Evolutionary conservation across 805 yeast species (phyloP).

Genomic region (Saturnispora kantuleensis): DNA sequence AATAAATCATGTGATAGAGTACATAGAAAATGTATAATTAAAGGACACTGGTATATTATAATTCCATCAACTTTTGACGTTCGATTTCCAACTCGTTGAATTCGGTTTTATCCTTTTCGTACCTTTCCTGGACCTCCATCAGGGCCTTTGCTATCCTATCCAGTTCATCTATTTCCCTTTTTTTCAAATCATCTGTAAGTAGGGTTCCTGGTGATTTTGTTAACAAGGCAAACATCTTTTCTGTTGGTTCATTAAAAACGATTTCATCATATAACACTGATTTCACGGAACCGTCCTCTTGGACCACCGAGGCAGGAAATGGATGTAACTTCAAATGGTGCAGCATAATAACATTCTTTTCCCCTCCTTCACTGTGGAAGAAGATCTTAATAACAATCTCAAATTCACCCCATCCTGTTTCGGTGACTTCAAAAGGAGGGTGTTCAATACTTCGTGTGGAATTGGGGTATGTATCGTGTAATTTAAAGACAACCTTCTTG

Average conservation of each 20-base stretch:
- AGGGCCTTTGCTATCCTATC: constrained; percentile 38
- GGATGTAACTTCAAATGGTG: constrained; percentile 93
- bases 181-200: constrained; percentile 30
- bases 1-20: constrained; percentile 1
- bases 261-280: constrained; percentile 75
- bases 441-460: constrained; percentile 76
- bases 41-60: constrained; percentile 3
- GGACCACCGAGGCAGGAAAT: constrained; percentile 27
- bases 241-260: constrained; percentile 94
- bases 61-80: constrained; percentile 19
- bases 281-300: constrained; percentile 40
- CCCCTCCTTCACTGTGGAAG: constrained; percentile 79
- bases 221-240: constrained; percentile 67
- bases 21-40: neutral
- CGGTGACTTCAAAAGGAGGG: constrained; percentile 93
- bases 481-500: constrained; percentile 85
- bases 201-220: constrained; percentile 57
- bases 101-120: constrained; percentile 18
- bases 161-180: constrained; percentile 57
- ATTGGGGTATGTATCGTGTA: constrained; percentile 88
- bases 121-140: constrained; percentile 20
- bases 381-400: constrained; percentile 83
- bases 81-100: constrained; percentile 25
- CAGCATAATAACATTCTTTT: constrained; percentile 74
- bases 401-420: constrained; percentile 99